Evolutionary conservation across 2,329 filamentous ascomycete genomes (phyloP).

Genomic region (Aspergillus neoniger): DNA sequence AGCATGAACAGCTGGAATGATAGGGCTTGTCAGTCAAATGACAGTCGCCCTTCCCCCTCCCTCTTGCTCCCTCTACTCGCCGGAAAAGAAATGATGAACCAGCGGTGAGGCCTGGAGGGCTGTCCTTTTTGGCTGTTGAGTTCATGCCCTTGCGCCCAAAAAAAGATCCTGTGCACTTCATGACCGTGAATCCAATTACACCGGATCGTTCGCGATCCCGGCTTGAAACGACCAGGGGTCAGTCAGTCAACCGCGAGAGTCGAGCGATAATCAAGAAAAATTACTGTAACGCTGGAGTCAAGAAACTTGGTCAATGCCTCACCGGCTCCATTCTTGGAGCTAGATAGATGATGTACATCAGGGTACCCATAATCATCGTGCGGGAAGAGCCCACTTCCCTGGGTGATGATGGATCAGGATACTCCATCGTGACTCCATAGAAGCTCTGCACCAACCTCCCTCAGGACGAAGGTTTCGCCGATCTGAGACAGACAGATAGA

Average conservation of each 20-base stretch:
- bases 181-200: not conserved
- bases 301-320: not conserved
- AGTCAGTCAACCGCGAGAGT: not conserved
- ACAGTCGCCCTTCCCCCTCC: slow-evolving; percentile 9
- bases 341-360: slow-evolving; percentile 4
- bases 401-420: not conserved
- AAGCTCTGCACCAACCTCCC: not conserved
- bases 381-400: not conserved
- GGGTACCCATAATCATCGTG: slow-evolving; percentile 5
- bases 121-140: not conserved
- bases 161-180: not conserved
- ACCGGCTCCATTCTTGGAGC: slow-evolving; percentile 7
- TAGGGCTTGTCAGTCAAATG: slow-evolving; percentile 21
- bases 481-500: too few relatives aligned
- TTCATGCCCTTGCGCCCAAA: slow-evolving; percentile 8
- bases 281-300: not conserved
- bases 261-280: not conserved
- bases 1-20: slow-evolving; percentile 21
- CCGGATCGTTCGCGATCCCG: slow-evolving; percentile 3
- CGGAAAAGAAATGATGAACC: slow-evolving; percentile 10
- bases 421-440: not conserved
- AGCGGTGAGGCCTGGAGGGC: slow-evolving; percentile 22
- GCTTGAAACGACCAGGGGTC: not conserved
- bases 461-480: not conserved
- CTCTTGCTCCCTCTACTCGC: slow-evolving; percentile 4